A percentile compares a stretch with the other conserved stretches of the same genome.
Conservation (phyloP, 208 protist genomes). For the Novymonas esmeraldas region DNA sequence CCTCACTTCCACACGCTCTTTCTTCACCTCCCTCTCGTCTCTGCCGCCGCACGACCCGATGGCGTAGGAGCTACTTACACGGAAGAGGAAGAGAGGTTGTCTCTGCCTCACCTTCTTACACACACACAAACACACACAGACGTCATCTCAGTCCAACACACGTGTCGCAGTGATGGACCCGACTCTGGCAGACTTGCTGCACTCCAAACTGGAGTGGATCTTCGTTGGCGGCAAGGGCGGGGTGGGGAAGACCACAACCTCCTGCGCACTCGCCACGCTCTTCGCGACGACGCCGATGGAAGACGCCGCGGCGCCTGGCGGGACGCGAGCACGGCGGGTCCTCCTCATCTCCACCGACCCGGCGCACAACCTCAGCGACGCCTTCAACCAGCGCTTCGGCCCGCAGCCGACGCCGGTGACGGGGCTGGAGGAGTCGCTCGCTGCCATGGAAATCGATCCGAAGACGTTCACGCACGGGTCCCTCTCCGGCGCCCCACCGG, state of each 20-base stretch:
- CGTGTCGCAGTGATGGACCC: conserved; percentile 56
- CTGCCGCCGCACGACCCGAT: too few species aligned
- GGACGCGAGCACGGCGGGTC: conserved; percentile 67
- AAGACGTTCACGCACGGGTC: conserved; percentile 37
- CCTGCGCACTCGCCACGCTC: conserved; percentile 91
- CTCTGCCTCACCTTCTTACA: too few species aligned
- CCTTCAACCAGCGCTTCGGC: conserved; percentile 96
- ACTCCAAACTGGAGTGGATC: conserved; percentile 70
- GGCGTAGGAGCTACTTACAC: too few species aligned
- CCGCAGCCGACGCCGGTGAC: conserved; percentile 87
- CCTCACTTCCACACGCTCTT: too few species aligned
- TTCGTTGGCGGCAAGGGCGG: conserved; percentile 98
- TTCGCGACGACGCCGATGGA: conserved; percentile 83
- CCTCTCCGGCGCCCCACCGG: conserved; percentile 14
- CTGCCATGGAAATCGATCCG: conserved; percentile 95
- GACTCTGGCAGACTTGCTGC: conserved; percentile 44
- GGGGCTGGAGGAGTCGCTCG: conserved; percentile 79
- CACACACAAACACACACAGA: not conserved
- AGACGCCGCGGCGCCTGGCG: conserved; percentile 17
- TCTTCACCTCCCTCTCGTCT: too few species aligned
- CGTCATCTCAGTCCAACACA: conserved; percentile 14
- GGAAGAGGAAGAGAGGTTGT: too few species aligned
- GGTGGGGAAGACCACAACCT: conserved; percentile 98
- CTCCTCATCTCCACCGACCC: conserved; percentile 99
- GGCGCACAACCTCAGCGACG: conserved; percentile 98